Conservation (phyloP, 208 protist species). For the Dictyostelium gargantuum region DNA sequence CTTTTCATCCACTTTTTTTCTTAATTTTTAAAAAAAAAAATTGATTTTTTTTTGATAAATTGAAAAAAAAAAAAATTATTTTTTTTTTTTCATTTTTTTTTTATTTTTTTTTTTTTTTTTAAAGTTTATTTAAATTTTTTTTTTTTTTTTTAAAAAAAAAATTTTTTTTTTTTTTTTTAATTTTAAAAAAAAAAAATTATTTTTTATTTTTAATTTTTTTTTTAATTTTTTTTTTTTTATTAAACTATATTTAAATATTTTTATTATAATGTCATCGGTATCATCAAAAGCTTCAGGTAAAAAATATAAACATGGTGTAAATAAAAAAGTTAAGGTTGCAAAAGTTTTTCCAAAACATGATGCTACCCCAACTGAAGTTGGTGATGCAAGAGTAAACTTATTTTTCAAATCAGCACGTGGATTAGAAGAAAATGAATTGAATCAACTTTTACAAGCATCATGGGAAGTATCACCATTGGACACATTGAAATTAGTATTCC, state of each 20-base stretch:
- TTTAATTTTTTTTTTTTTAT: neutral
- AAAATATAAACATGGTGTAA: neutral
- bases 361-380: neutral
- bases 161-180: neutral
- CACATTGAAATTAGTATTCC: conserved; percentile 65
- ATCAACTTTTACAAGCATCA: neutral
- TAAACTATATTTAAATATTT: neutral
- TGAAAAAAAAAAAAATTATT: no score
- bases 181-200: neutral
- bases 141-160: no score
- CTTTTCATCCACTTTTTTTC: no score
- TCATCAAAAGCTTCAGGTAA: neutral
- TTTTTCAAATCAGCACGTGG: conserved; percentile 63
- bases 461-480: conserved; percentile 53
- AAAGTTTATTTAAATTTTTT: no score
- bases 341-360: neutral
- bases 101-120: no score
- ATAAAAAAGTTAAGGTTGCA: neutral
- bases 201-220: neutral
- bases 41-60: no score
- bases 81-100: no score
- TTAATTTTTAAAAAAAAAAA: no score
- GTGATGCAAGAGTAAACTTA: conserved; percentile 43
- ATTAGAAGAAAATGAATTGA: neutral
- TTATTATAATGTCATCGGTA: neutral